Evolutionary conservation across 179 eudicot genomes (phyloP), one percentile per base, ranked within the genome.

Genomic region (Drosera spatulata): DNA sequence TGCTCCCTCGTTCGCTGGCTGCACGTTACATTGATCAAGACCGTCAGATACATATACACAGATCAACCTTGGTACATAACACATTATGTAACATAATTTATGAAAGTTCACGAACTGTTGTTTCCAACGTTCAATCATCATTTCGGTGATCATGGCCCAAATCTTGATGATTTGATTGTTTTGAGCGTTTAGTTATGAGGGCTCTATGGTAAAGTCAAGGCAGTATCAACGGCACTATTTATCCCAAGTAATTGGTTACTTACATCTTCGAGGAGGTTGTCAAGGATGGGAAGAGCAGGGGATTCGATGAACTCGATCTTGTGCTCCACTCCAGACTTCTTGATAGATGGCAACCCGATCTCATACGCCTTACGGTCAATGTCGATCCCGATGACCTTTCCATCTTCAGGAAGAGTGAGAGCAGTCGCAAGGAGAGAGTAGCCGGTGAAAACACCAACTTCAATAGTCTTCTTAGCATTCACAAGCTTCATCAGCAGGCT

Each of bases 1-100:
- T 37, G 70, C 64, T 4, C 75, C 86, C 62, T 78, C 80, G 12
- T 82, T 79, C 6, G 58, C 75, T 10, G 62, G 50, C 93, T 81
- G 69, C 67, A 14, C 33, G 33, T 22, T 22, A 10, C 2, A 6
- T 45, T 2, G 10, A 45, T 6, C 0, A 10, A 10, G 10, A 10
- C 10, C 10, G 49, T 45, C 49, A 6, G 49, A 45, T 45, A 45
- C 49, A 45, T 22, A 22, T 22, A 22, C 33, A 22, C 33, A 1
- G 33, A 22, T 22, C 33, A 22, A 45, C 10, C 10, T 45, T n/a
- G 42, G 22, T 6, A 7, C 54, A 10, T 7, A 14, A 5, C 13
- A 51, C 38, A 55, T 3, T 22, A 22, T 22, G 33, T 22, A 22
- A 22, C 33, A 22, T 22, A 22, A 22, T 22, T 0, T 22, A 22